Evolutionary conservation across 1,284 basidiomycete genomes (phyloP).

Genomic region (Ceratobasidium sp.): DNA sequence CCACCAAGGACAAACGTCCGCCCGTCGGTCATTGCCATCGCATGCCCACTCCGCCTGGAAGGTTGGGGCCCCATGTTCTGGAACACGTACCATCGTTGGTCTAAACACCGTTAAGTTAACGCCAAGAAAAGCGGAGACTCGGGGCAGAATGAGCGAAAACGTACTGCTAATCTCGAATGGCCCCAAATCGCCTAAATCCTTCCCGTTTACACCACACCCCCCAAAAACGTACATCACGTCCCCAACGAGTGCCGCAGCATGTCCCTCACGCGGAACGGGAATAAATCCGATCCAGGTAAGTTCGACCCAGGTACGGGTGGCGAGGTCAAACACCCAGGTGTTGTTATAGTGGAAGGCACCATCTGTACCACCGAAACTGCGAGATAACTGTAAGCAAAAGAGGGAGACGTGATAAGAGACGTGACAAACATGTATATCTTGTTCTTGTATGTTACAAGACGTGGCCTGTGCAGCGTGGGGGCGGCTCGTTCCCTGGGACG

Average conservation of each 20-base stretch:
- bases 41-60: too few species aligned
- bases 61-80: constrained; percentile 99
- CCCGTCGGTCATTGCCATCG: too few species aligned
- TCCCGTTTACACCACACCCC: constrained; percentile 96
- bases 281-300: constrained; percentile 98
- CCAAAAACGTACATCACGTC: constrained; percentile 99
- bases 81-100: constrained; percentile 97
- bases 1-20: constrained; percentile 95
- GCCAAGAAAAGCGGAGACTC: constrained; percentile 56
- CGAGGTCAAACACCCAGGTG: constrained; percentile 95
- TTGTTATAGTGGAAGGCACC: constrained; percentile 99
- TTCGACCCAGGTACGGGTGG: constrained; percentile 90
- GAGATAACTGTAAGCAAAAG: constrained; percentile 17
- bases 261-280: constrained; percentile 95
- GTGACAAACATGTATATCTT: constrained; percentile 83
- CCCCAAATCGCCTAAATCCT: constrained; percentile 93
- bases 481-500: constrained; percentile 69
- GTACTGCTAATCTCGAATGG: constrained; percentile 96
- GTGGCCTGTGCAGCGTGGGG: constrained; percentile 93
- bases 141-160: constrained; percentile 55
- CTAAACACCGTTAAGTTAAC: constrained; percentile 58
- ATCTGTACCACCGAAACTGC: constrained; percentile 97
- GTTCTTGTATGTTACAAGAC: constrained; percentile 89
- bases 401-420: constrained; percentile 48
- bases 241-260: constrained; percentile 95